Evolutionary conservation across 495 filamentous ascomycete genomes (phyloP).

Genomic region (Trichoderma erinaceum): DNA sequence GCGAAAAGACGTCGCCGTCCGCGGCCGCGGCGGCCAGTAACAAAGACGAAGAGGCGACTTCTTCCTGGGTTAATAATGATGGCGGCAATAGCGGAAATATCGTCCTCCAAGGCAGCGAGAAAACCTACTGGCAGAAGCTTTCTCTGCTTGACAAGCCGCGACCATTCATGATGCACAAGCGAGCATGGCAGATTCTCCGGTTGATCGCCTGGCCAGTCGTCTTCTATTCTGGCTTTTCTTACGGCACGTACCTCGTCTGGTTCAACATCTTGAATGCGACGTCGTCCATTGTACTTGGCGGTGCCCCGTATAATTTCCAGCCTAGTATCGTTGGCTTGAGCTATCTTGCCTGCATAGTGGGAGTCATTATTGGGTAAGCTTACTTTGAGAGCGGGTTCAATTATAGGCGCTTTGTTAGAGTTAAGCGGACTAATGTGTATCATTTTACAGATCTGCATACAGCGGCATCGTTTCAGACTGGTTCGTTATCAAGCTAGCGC

Average conservation of each 20-base stretch:
- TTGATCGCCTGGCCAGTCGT: slow-evolving; percentile 56
- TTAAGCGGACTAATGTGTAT: not conserved
- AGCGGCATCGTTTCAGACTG: slow-evolving; percentile 50
- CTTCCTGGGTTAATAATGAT: too few species aligned
- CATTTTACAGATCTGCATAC: slow-evolving; percentile 20
- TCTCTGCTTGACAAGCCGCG: slow-evolving; percentile 44
- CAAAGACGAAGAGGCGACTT: not conserved
- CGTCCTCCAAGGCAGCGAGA: slow-evolving; percentile 21
- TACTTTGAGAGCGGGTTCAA: not conserved
- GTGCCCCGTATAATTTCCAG: slow-evolving; percentile 50
- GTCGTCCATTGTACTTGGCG: slow-evolving; percentile 52
- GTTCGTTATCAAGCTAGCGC: slow-evolving; percentile 51
- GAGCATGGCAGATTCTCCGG: slow-evolving; percentile 31
- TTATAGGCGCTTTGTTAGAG: not conserved
- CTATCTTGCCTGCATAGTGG: slow-evolving; percentile 54
- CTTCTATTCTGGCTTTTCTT: slow-evolving; percentile 61
- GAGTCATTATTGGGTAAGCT: slow-evolving; percentile 44
- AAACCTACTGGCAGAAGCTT: slow-evolving; percentile 51
- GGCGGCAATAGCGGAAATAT: not conserved
- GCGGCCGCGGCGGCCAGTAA: not conserved
- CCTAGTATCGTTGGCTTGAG: slow-evolving; percentile 57
- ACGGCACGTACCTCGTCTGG: slow-evolving; percentile 57
- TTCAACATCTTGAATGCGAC: slow-evolving; percentile 66
- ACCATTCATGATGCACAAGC: slow-evolving; percentile 45
- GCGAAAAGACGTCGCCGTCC: slow-evolving; percentile 19